Evolutionary conservation across 345 rosid species (phyloP).

Genomic region (Euphorbia peplus): DNA sequence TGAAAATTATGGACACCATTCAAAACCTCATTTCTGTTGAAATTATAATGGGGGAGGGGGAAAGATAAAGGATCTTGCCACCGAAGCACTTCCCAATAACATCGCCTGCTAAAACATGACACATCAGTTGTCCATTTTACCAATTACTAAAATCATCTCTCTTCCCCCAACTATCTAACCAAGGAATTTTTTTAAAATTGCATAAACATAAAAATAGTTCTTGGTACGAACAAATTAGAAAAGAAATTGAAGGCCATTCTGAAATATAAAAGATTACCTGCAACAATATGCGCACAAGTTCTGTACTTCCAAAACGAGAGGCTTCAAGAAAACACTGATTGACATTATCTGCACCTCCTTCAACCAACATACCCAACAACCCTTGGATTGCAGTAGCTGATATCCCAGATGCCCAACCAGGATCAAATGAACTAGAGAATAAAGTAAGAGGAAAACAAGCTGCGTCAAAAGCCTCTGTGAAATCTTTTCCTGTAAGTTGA

Average conservation of each 20-base stretch:
- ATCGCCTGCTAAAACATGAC: not conserved
- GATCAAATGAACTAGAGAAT: constrained; percentile 85
- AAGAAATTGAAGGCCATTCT: constrained; percentile 1
- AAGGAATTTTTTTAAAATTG: not conserved
- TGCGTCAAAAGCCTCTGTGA: constrained; percentile 97
- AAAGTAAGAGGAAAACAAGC: constrained; percentile 96
- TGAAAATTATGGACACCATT: not conserved
- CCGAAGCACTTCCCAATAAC: not conserved
- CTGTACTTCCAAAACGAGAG: constrained; percentile 97
- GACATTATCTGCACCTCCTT: constrained; percentile 95
- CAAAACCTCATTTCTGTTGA: not conserved
- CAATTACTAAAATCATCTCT: not conserved
- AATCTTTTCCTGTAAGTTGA: constrained; percentile 92
- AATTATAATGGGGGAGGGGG: not conserved
- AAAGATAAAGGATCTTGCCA: not conserved
- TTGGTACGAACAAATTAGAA: not conserved
- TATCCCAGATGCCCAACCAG: constrained; percentile 95
- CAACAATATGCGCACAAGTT: constrained; percentile 86
- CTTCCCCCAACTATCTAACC: not conserved
- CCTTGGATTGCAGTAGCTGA: constrained; percentile 86
- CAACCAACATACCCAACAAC: constrained; percentile 81
- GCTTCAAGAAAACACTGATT: constrained; percentile 98
- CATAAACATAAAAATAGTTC: not conserved
- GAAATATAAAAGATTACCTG: constrained; percentile 46
- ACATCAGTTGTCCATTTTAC: not conserved